Percentiles rank a stretch among this genome's conserved stretches.
Conservation (phyloP, 805 yeast genomes). For the Nakazawaea ernobii region DNA sequence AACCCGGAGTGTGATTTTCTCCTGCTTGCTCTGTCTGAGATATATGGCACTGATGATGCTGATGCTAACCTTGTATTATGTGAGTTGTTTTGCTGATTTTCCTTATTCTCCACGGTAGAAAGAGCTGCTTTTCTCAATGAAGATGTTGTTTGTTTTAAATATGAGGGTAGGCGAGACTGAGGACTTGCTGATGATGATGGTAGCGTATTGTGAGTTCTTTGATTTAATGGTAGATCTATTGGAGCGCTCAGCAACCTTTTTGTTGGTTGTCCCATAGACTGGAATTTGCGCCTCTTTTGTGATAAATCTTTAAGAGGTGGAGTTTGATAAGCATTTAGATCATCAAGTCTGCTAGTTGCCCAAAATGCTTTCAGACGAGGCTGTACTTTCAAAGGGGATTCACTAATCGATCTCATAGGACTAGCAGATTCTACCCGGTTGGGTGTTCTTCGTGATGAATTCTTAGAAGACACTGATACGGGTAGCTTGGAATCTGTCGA, state of each 20-base stretch:
- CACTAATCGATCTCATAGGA: slow-evolving; percentile 7
- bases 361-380: too few species aligned
- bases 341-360: too few species aligned
- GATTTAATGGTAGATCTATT: background rate
- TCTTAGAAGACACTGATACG: background rate
- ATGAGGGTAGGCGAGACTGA: slow-evolving; percentile 2
- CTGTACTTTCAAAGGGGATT: background rate
- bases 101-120: slow-evolving; percentile 1
- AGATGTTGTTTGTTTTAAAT: slow-evolving; percentile 8
- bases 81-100: background rate
- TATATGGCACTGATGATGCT: background rate
- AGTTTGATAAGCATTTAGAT: too few species aligned
- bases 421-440: background rate
- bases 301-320: background rate
- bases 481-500: slow-evolving; percentile 4
- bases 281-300: background rate
- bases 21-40: background rate
- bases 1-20: background rate
- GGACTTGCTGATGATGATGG: background rate
- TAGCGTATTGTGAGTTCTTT: background rate
- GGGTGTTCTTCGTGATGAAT: background rate
- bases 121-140: slow-evolving; percentile 2
- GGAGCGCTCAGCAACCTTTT: background rate
- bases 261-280: slow-evolving; percentile 3
- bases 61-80: background rate